phyloP scores from a whole-genome alignment of 2,329 filamentous ascomycete genomes.

The Calonectria pteridis region DNA sequence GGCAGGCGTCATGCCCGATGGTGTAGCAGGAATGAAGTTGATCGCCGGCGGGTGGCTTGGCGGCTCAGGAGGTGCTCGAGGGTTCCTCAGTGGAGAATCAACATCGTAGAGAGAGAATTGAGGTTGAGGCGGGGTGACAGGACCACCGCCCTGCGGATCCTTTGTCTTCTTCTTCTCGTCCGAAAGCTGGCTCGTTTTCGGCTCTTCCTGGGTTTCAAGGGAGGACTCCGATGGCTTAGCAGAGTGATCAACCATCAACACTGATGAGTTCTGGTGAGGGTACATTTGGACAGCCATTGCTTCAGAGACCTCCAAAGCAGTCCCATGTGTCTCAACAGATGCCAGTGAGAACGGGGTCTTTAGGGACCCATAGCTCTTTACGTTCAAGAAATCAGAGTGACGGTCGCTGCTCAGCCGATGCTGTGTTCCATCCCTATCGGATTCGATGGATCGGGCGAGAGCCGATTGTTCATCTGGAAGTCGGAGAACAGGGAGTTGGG shows the following conservation, averaged over 20 bases:
- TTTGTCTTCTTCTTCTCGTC: constrained; percentile 53
- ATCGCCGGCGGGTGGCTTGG: constrained; percentile 58
- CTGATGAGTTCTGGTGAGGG: constrained; percentile 73
- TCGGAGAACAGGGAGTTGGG: constrained; percentile 29
- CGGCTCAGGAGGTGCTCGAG: constrained; percentile 68
- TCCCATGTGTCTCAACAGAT: constrained; percentile 72
- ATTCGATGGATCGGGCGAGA: constrained; percentile 30
- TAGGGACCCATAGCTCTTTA: constrained; percentile 65
- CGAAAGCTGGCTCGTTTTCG: constrained; percentile 36
- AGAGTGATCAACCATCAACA: constrained; percentile 71
- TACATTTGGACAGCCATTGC: constrained; percentile 73
- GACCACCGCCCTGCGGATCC: constrained; percentile 53
- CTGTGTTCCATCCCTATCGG: constrained; percentile 50
- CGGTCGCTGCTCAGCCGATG: constrained; percentile 58
- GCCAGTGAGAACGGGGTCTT: constrained; percentile 73
- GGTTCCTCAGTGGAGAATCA: constrained; percentile 73
- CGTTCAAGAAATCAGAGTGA: constrained; percentile 66
- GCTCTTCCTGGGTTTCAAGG: constrained; percentile 47
- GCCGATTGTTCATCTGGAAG: constrained; percentile 28
- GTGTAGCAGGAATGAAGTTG: constrained; percentile 73
- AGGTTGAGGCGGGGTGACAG: constrained; percentile 66
- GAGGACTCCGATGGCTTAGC: constrained; percentile 62
- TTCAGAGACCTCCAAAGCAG: constrained; percentile 73
- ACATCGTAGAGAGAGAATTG: constrained; percentile 64
- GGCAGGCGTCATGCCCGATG: constrained; percentile 69